A percentile compares a stretch with the other conserved stretches of the same genome.
phyloP scores from a whole-genome alignment of 306 rosid genomes.

The Prunus mira region DNA sequence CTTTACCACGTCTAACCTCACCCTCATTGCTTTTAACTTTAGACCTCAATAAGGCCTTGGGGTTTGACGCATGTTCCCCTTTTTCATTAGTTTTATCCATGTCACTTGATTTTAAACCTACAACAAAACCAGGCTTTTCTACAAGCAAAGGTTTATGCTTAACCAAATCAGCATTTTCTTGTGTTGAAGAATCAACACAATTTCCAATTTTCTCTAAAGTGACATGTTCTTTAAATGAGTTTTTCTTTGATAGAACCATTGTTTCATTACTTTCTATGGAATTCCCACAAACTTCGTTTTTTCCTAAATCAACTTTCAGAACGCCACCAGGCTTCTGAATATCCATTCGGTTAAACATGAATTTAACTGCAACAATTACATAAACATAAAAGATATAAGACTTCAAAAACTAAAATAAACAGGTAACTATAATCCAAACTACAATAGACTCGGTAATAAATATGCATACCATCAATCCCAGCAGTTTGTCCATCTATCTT shows the following conservation, averaged over 20 bases:
- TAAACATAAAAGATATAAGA: slow-evolving; percentile 37
- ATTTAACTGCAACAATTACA: slow-evolving; percentile 66
- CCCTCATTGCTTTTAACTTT: slow-evolving; percentile 29
- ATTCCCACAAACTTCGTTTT: slow-evolving; percentile 36
- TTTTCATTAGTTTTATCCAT: slow-evolving; percentile 12
- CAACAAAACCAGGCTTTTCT: slow-evolving; percentile 24
- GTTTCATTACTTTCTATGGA: slow-evolving; percentile 26
- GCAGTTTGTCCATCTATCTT: slow-evolving; percentile 54
- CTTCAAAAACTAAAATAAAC: slow-evolving; percentile 19
- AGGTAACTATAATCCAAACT: slow-evolving; percentile 13
- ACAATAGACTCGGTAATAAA: neutral
- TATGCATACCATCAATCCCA: slow-evolving; percentile 51
- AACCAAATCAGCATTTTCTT: slow-evolving; percentile 30
- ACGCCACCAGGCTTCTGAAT: slow-evolving; percentile 25
- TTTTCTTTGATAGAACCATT: slow-evolving; percentile 25
- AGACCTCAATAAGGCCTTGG: slow-evolving; percentile 11
- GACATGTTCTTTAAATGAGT: slow-evolving; percentile 25
- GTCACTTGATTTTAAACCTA: slow-evolving; percentile 14
- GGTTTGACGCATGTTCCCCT: slow-evolving; percentile 13
- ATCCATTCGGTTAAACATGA: slow-evolving; percentile 58
- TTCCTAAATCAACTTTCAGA: slow-evolving; percentile 36
- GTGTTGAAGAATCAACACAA: slow-evolving; percentile 18
- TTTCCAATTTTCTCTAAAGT: slow-evolving; percentile 20
- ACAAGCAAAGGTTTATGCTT: slow-evolving; percentile 17
- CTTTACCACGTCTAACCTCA: slow-evolving; percentile 23